These are phyloP conservation scores for Glarea lozoyensis DNA, from an alignment of 495 filamentous ascomycete genomes.

Conservation along the genomic window DNA sequence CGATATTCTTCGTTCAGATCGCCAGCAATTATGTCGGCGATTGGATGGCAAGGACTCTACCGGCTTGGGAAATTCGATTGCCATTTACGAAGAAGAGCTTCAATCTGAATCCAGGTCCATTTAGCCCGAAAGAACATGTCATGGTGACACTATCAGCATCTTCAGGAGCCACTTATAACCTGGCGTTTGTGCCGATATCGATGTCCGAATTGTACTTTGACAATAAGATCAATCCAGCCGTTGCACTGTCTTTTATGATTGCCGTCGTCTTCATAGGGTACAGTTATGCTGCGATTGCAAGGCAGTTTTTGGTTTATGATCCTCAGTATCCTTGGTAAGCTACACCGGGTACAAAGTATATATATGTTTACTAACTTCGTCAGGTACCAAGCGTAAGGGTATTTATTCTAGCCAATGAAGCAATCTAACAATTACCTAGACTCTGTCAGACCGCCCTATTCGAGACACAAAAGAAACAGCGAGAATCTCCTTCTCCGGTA, in stretches of 20 bases:
- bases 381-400: conserved; percentile 9
- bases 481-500: conserved; percentile 35
- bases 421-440: conserved; percentile 22
- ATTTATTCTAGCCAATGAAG: not conserved
- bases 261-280: conserved; percentile 47
- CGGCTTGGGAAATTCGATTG: conserved; percentile 33
- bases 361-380: not conserved
- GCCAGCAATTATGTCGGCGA: conserved; percentile 45
- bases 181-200: conserved; percentile 39
- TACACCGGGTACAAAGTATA: not conserved
- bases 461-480: conserved; percentile 42
- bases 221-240: conserved; percentile 36
- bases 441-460: conserved; percentile 48
- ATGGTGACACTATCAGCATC: conserved; percentile 45
- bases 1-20: conserved; percentile 50
- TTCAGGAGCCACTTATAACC: conserved; percentile 43
- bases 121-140: conserved; percentile 50
- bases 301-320: conserved; percentile 46
- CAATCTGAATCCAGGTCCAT: conserved; percentile 46
- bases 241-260: conserved; percentile 50
- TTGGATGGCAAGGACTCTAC: conserved; percentile 41
- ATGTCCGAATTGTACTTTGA: conserved; percentile 46
- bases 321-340: conserved; percentile 43
- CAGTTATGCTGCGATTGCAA: conserved; percentile 43
- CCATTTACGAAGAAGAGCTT: conserved; percentile 41